These are phyloP conservation scores for Amyloporia xantha DNA, from an alignment of 768 basidiomycete genomes.

Conservation along the genomic window DNA sequence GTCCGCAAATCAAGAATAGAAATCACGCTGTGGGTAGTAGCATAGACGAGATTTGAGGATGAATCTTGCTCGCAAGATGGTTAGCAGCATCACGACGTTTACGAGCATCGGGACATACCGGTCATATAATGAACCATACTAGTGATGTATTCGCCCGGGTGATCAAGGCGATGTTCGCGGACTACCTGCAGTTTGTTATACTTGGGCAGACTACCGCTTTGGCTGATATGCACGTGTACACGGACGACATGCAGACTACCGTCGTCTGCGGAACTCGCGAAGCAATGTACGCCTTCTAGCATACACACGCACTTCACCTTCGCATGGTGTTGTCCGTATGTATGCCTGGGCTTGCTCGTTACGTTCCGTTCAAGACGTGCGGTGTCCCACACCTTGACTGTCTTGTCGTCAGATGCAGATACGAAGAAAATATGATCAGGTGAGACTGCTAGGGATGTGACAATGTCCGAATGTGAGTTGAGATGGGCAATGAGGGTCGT, in stretches of 20 bases:
- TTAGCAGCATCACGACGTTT: neutral
- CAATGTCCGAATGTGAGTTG: constrained; percentile 70
- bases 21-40: constrained; percentile 76
- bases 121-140: constrained; percentile 78
- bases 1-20: constrained; percentile 77
- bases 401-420: constrained; percentile 90
- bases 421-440: constrained; percentile 96
- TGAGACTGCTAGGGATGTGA: constrained; percentile 79
- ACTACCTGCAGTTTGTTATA: constrained; percentile 75
- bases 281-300: constrained; percentile 83
- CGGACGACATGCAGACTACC: constrained; percentile 81
- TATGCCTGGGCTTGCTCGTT: constrained; percentile 60
- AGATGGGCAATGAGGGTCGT: constrained; percentile 81
- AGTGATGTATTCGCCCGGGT: constrained; percentile 73
- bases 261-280: constrained; percentile 80
- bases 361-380: constrained; percentile 92
- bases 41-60: constrained; percentile 78
- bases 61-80: constrained; percentile 37
- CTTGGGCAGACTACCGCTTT: constrained; percentile 67
- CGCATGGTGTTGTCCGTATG: constrained; percentile 60
- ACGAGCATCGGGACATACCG: constrained; percentile 32
- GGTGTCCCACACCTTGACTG: constrained; percentile 89
- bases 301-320: constrained; percentile 65
- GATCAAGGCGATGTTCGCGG: constrained; percentile 73
- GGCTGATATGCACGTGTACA: constrained; percentile 53